Base-by-base conservation (phyloP, 768 basidiomycete species). In the Pisolithus marmoratus region DNA sequence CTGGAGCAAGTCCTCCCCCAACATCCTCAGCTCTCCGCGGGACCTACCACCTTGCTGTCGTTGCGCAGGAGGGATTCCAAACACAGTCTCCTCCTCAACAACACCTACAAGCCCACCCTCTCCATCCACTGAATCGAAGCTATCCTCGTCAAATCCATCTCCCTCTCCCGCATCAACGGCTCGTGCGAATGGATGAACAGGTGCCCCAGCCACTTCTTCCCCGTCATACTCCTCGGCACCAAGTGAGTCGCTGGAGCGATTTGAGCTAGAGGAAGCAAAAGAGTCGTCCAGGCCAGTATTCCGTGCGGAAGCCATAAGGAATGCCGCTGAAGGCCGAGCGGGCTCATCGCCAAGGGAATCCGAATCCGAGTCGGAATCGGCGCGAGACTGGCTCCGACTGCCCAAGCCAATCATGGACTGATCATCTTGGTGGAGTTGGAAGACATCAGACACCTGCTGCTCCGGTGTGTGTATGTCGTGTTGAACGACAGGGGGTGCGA, bases 281-380 rank as follows among this genome's bases (percentile, higher is more conserved):
- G 70, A 71, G 45, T 72, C 70, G 31, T 73, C 70, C 15, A 59
- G 60, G 3, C 45, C 63, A 20, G 57, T 34, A 37, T 66, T 54
- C n/a, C 64, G 61, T 47, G 70, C 70, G 1, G 75, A 70, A 2
- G 80, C 84, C 72, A 86, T 78, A 3, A 90, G 70, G 67, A 90
- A 88, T 2, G 84, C 85, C 1, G 81, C 81, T 8, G 84, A 85
- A 1, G 87, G 76, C 60, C 78, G 75, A 46, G 79, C 69, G 38
- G 81, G 80, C 38, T 75, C 72, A 38, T 74, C 68, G 52, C 79
- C 79, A 49, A 82, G 69, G 24, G 81, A 81, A 61, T 84, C 84
- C 2, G 82, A 83, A 57, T 81, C 79, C 1, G 79, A 81, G 55
- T 82, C 79, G 5, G 70, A 67, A 48, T 74, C 75, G 5, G 63